Base-by-base conservation (phyloP, 2,329 filamentous ascomycete species). In the Verticillium klebahnii region DNA sequence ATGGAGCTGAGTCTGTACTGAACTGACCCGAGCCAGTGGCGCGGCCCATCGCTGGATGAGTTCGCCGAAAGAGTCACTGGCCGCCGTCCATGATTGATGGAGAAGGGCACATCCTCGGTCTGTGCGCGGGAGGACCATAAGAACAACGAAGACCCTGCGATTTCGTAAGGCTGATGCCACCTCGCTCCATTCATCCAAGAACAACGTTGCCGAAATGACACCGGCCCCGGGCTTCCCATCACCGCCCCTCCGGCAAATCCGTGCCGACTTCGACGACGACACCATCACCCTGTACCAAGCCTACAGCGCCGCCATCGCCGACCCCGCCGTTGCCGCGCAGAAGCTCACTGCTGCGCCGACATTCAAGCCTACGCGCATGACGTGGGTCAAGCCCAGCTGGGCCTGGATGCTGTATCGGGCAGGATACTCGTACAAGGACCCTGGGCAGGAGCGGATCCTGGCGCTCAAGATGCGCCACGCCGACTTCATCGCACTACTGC, bases 361-460 rank as follows among this genome's bases (percentile, higher is more conserved):
- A 7, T 88, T 87, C 73, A 76, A 72, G 15, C 74, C 75, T n/a
- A 72, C 72, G 1, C 80, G 85, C 59, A 88, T 87, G 85, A 88
- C 85, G 4, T 88, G 86, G 86, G 81, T 88, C 66, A 88, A 88
- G 68, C 85, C 85, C 0, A 83, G 80, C 62, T 89, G 85, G 80
- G 74, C 77, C 56, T 89, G 86, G 86, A 85, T 87, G 80, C 81
- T 87, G 72, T 88, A 89, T 69, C 84, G 86, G 57, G 77, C 79
- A 23, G 85, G 85, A 17, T 89, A 87, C 73, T 82, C 82, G 0
- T 79, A 77, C 70, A 88, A 88, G 67, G 83, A 85, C 63, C 34
- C 70, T 0, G 71, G 79, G 2, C 85, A 89, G 70, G 76, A 79
- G 37, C 80, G 78, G 56, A 83, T 88, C 31, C 76, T 89, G 1